Evolutionary conservation across 2,329 filamentous ascomycete species (phyloP), one percentile per base, ranked within the genome.

Genomic region (Chaetomium globosum): DNA sequence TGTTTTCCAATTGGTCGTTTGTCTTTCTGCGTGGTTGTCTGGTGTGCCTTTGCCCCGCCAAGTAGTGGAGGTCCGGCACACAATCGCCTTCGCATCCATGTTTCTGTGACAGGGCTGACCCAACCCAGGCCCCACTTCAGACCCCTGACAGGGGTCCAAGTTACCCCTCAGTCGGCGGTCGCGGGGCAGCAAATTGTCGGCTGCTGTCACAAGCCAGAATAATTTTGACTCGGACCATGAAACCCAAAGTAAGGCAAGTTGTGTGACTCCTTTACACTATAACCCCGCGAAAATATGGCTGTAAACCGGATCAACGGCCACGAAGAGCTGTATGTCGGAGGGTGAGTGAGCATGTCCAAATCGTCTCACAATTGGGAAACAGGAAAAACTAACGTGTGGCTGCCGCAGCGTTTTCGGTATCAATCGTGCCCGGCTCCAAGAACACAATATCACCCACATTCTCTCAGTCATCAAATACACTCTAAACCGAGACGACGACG

Each of bases 381-480:
- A 26, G 2, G 39, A 51, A 65, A 46, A 43, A 26, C 51, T 33
- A n/a, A 30, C 33, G 26, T 12, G 19, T 30, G 7, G 12, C 73
- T 79, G 28, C 74, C 70, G 64, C 77, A 96, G 93, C 65, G 85
- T 96, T 69, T 93, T 93, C 80, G 87, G 89, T 51, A 80, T 97
- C 68, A 87, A 88, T 66, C 88, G 90, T 67, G 88, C 88, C 67
- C 83, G 89, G 61, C 84, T 88, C 57, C 80, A 85, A 69, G 85
- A 89, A 68, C 86, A 87, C 70, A 87, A 89, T 70, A 92, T 99
- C 75, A 96, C 93, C 2, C 93, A 97, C 78, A 85, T 98, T 33
- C 82, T 98, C n/a, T 96, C 93, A 4, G 90, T 95, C 65, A 78
- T 86, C 73, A 81, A 83, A 65, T 78, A 75, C 68, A 75, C 75